phyloP scores from a whole-genome alignment of 1,284 basidiomycete genomes.

The Leccinum solheimii region DNA sequence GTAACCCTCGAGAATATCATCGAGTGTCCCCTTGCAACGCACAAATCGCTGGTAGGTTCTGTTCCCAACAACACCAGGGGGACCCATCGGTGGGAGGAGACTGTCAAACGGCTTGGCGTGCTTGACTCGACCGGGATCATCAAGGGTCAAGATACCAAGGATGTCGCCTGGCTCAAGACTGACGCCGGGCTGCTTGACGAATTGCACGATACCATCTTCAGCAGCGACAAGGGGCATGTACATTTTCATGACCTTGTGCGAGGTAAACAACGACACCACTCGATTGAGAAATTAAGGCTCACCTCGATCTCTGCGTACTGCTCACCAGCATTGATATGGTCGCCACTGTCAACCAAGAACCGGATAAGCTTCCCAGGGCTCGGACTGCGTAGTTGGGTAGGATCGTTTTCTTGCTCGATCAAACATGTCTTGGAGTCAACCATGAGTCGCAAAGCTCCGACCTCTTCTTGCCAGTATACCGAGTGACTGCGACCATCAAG shows the following conservation, averaged over 20 bases:
- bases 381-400: constrained; percentile 94
- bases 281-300: constrained; percentile 18
- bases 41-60: constrained; percentile 90
- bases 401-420: constrained; percentile 99
- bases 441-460: constrained; percentile 91
- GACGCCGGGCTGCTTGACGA: constrained; percentile 98
- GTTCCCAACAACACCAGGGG: constrained; percentile 66
- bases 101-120: constrained; percentile 99
- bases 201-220: constrained; percentile 94
- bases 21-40: constrained; percentile 77
- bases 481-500: constrained; percentile 96
- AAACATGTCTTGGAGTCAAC: constrained; percentile 96
- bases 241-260: constrained; percentile 92
- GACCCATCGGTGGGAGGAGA: constrained; percentile 83
- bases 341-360: constrained; percentile 95
- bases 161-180: constrained; percentile 98
- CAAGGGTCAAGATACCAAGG: constrained; percentile 94
- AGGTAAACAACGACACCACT: constrained; percentile 21
- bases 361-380: constrained; percentile 97
- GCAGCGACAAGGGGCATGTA: constrained; percentile 97
- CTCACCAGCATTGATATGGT: constrained; percentile 95
- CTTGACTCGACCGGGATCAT: constrained; percentile 96
- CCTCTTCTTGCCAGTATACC: constrained; percentile 98
- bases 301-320: constrained; percentile 99
- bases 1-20: constrained; percentile 93